Evolutionary conservation across 306 rosid species (phyloP).

Genomic region (Rosa lucieae): DNA sequence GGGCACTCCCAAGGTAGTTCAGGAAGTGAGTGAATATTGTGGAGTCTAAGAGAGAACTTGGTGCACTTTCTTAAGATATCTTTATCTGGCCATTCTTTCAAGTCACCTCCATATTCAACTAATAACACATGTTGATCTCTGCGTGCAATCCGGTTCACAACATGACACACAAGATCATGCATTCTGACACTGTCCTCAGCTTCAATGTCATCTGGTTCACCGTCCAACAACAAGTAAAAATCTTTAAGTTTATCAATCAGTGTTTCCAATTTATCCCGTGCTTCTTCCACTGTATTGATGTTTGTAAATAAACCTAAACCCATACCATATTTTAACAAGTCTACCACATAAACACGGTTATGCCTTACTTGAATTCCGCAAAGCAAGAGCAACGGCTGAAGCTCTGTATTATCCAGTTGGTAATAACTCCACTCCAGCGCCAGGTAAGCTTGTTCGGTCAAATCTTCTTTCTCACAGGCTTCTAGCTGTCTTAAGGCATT

Average conservation of each 20-base stretch:
- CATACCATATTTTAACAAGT: slow-evolving; percentile 32
- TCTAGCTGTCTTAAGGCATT: not conserved
- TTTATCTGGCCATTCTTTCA: slow-evolving; percentile 5
- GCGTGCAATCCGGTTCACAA: slow-evolving; percentile 17
- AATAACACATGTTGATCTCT: not conserved
- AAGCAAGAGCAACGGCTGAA: slow-evolving; percentile 28
- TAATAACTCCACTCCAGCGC: slow-evolving; percentile 27
- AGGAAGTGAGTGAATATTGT: not conserved
- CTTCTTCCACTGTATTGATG: not conserved
- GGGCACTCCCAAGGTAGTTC: slow-evolving; percentile 8
- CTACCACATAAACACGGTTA: not conserved
- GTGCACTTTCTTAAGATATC: slow-evolving; percentile 14
- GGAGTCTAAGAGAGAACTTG: not conserved
- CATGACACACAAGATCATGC: slow-evolving; percentile 28
- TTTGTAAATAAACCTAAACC: slow-evolving; percentile 22
- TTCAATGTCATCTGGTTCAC: not conserved
- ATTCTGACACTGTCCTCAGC: not conserved
- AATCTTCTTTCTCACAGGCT: not conserved
- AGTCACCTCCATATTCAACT: slow-evolving; percentile 1
- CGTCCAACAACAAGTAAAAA: slow-evolving; percentile 25
- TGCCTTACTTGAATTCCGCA: slow-evolving; percentile 11
- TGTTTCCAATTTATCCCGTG: not conserved
- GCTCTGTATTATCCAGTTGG: slow-evolving; percentile 9
- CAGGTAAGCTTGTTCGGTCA: not conserved
- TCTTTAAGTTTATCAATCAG: slow-evolving; percentile 20